Evolutionary conservation across 2,329 filamentous ascomycete genomes (phyloP), one percentile per base, ranked within the genome.

Genomic region (Colletotrichum echinochloae): DNA sequence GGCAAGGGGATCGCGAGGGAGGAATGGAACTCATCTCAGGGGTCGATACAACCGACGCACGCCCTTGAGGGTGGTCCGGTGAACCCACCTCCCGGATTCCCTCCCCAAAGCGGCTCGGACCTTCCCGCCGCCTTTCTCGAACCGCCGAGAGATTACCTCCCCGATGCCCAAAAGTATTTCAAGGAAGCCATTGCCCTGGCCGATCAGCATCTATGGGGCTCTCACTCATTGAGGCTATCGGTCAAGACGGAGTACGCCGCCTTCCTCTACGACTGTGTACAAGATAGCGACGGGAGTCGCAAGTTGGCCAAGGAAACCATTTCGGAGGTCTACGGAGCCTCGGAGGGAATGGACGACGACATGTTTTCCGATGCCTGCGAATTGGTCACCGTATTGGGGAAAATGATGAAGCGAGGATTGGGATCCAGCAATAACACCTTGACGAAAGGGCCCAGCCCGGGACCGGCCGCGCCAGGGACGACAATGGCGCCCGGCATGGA

Each of bases 361-460:
- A 97, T 96, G 85, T 99, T 98, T 78, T 90, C 92, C 74, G 96
- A 98, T 79, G 94, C 95, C 0, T 94, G 94, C 68, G 92, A 95
- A 76, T 86, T 98, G 16, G 95, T 98, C 11, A 92, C 92, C 1
- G 91, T 96, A 0, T 81, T 98, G 1, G 94, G 94, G 8, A 93
- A 91, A 77, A 96, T 98, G 91, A 94, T 95, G 87, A 95, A 92
- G 81, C 88, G 94, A 60, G 92, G 92, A 1, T 78, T 90, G 3
- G 83, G 81, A 6, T 79, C 81, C 3, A 81, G 75, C 69, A 80
- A 79, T 33, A 79, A 79, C 5, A 72, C 75, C 18, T 69, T 75
- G 67, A 79, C 75, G 61, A 83, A 80, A 66, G 78, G 75, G n/a
- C 74, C 78, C 39, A 76, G 65, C 28, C 78, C 80, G 4, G 79